These are phyloP conservation scores for Collybia sp. DNA, from an alignment of 768 basidiomycete species.

Conservation along the genomic window DNA sequence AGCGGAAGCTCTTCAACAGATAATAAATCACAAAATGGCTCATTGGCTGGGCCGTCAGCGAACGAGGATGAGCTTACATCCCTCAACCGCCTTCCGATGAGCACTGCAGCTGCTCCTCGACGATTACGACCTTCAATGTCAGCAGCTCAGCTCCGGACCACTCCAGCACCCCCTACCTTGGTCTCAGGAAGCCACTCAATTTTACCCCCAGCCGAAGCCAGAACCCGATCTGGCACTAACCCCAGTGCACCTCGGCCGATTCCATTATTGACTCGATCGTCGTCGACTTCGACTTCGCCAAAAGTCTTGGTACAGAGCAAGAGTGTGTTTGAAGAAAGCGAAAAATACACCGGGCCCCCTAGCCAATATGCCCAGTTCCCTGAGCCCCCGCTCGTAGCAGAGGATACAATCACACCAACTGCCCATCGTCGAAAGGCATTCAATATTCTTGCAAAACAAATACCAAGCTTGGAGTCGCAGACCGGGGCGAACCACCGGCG, in stretches of 20 bases:
- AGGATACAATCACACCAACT: constrained; percentile 47
- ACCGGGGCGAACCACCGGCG: constrained; percentile 40
- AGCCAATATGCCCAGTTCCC: constrained; percentile 70
- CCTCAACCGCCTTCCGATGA: constrained; percentile 38
- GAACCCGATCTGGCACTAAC: constrained; percentile 66
- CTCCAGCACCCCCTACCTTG: constrained; percentile 30
- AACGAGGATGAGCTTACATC: constrained; percentile 52
- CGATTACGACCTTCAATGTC: constrained; percentile 70
- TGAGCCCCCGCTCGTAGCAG: constrained; percentile 50
- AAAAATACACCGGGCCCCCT: constrained; percentile 59
- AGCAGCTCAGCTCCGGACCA: constrained; percentile 62
- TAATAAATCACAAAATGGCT: constrained; percentile 58
- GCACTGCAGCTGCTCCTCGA: constrained; percentile 56
- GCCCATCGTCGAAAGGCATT: constrained; percentile 64
- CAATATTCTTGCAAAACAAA: constrained; percentile 59
- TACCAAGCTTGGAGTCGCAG: constrained; percentile 31
- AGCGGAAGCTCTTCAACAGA: constrained; percentile 81
- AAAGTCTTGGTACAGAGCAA: constrained; percentile 31
- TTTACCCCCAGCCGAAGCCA: constrained; percentile 37
- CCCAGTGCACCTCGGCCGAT: constrained; percentile 46
- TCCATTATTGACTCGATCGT: constrained; percentile 45
- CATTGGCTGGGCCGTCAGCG: constrained; percentile 46
- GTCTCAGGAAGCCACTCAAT: constrained; percentile 21
- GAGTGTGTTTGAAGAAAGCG: constrained; percentile 38
- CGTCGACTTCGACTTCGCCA: constrained; percentile 52